Conservation (phyloP, 495 filamentous ascomycete genomes). For the Glarea lozoyensis region DNA sequence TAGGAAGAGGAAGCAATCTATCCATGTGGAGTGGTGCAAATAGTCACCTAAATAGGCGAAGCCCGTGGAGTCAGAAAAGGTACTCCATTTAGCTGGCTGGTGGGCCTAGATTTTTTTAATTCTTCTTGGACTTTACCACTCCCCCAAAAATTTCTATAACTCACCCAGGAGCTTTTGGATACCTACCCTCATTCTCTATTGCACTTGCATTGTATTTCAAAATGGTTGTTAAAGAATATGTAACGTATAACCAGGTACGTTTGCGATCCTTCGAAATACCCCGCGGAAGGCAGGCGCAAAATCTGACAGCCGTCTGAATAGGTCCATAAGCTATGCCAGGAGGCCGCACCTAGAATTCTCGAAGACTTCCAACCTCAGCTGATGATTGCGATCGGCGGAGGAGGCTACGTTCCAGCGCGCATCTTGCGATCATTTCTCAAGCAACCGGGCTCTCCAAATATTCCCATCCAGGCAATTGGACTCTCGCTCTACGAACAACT, state of each 20-base stretch:
- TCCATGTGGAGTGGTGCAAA: too few species aligned
- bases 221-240: constrained; percentile 86
- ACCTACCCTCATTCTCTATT: not conserved
- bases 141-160: constrained; percentile 6
- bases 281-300: constrained; percentile 3
- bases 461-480: constrained; percentile 98
- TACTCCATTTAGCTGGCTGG: constrained; percentile 4
- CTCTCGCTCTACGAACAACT: constrained; percentile 93
- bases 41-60: too few species aligned
- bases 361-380: constrained; percentile 80
- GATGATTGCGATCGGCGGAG: constrained; percentile 97
- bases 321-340: constrained; percentile 96
- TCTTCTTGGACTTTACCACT: not conserved
- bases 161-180: not conserved
- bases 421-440: constrained; percentile 98
- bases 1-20: too few species aligned
- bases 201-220: constrained; percentile 23
- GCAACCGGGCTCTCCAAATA: constrained; percentile 77
- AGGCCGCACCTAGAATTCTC: constrained; percentile 71
- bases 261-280: constrained; percentile 6
- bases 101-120: constrained; percentile 1
- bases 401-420: constrained; percentile 93
- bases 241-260: constrained; percentile 90
- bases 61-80: too few species aligned
- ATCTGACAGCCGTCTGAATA: constrained; percentile 31